Evolutionary conservation across 2,329 filamentous ascomycete species (phyloP).

Genomic region (Xylaria hypoxylon): DNA sequence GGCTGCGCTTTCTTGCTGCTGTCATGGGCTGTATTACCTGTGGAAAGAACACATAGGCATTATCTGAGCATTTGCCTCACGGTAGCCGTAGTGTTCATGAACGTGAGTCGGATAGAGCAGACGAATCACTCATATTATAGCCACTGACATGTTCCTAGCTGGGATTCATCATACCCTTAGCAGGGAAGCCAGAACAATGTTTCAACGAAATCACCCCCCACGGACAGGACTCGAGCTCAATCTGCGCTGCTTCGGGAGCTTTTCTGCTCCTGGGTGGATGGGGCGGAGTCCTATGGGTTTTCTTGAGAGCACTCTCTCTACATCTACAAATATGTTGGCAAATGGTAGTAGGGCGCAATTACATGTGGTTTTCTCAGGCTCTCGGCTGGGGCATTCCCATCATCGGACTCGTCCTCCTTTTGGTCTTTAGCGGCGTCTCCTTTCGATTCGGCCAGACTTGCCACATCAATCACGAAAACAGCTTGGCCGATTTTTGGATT

Average conservation of each 20-base stretch:
- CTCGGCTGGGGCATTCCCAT: conserved; percentile 87
- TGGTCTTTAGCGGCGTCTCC: conserved; percentile 90
- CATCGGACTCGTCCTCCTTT: conserved; percentile 78
- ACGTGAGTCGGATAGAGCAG: conserved; percentile 66
- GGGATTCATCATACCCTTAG: conserved; percentile 87
- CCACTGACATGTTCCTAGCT: conserved; percentile 63
- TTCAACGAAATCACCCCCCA: conserved; percentile 92
- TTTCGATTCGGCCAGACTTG: conserved; percentile 93
- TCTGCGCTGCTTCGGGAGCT: conserved; percentile 89
- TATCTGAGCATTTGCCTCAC: conserved; percentile 92
- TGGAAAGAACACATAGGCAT: conserved; percentile 90
- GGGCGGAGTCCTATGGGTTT: conserved; percentile 88
- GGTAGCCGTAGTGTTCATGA: conserved; percentile 79
- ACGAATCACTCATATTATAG: neutral
- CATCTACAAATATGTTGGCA: conserved; percentile 99
- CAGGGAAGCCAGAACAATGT: conserved; percentile 81
- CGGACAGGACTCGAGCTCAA: conserved; percentile 83
- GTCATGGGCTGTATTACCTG: conserved; percentile 83
- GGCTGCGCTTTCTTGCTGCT: conserved; percentile 80
- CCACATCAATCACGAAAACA: conserved; percentile 92
- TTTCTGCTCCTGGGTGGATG: conserved; percentile 89
- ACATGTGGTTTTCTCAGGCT: conserved; percentile 86
- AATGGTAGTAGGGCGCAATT: conserved; percentile 84
- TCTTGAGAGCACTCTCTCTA: conserved; percentile 88
- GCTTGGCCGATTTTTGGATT: conserved; percentile 88